Percentiles rank a stretch among this genome's conserved stretches.
Conservation (phyloP, 2,329 filamentous ascomycete species). For the Podosphaera aphanis region DNA sequence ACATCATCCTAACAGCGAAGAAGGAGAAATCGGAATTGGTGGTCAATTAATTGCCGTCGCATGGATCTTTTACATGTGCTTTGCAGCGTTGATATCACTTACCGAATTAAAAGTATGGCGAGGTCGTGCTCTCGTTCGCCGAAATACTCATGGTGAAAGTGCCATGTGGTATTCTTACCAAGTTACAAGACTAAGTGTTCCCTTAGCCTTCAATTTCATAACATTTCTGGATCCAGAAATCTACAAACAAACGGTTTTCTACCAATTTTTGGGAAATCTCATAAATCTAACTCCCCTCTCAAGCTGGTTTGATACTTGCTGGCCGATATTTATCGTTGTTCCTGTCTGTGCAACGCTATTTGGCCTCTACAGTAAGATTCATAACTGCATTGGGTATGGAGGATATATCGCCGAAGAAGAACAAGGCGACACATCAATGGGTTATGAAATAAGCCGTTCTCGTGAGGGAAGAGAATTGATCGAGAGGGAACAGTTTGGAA, state of each 20-base stretch:
- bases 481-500: constrained; percentile 56
- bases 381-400: constrained; percentile 51
- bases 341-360: constrained; percentile 73
- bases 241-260: constrained; percentile 62
- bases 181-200: constrained; percentile 77
- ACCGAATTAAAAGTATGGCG: constrained; percentile 96
- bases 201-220: constrained; percentile 86
- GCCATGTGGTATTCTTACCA: constrained; percentile 93
- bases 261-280: constrained; percentile 58
- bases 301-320: constrained; percentile 64
- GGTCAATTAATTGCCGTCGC: constrained; percentile 63
- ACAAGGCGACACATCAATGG: constrained; percentile 34
- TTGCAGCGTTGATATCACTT: constrained; percentile 66
- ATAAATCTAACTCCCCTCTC: constrained; percentile 70
- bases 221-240: constrained; percentile 59
- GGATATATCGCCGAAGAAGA: constrained; percentile 54
- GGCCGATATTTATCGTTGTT: constrained; percentile 68
- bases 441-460: constrained; percentile 65
- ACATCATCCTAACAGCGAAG: constrained; percentile 37
- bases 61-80: constrained; percentile 94
- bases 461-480: constrained; percentile 79
- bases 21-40: constrained; percentile 59
- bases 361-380: constrained; percentile 66
- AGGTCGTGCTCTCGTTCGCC: constrained; percentile 66
- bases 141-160: constrained; percentile 79